These are phyloP conservation scores for Metschnikowia baotianmanensis DNA, from an alignment of 805 yeast species.

Conservation along the genomic window DNA sequence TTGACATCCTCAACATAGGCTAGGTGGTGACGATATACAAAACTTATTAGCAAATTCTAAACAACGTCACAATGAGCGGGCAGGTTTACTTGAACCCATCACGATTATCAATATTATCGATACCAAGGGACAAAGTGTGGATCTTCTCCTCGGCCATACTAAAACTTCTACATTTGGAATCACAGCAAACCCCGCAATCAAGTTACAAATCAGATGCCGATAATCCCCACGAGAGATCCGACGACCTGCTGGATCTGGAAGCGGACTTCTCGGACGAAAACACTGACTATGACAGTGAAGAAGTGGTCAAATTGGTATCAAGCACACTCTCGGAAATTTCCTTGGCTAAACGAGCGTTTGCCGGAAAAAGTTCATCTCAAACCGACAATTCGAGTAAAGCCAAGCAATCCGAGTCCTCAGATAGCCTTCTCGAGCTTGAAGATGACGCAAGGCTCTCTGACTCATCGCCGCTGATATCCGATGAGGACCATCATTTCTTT, in stretches of 20 bases:
- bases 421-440: constrained; percentile 3
- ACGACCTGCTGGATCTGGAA: constrained; percentile 6
- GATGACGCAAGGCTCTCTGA: constrained; percentile 7
- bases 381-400: constrained; percentile 33
- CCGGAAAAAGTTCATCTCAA: constrained; percentile 7
- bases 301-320: not conserved
- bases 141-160: constrained; percentile 51
- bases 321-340: constrained; percentile 6
- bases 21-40: too few relatives aligned
- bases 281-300: constrained; percentile 6
- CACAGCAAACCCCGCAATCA: constrained; percentile 17
- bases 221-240: not conserved
- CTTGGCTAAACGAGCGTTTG: not conserved
- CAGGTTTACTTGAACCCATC: constrained; percentile 50
- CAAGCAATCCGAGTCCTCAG: constrained; percentile 10
- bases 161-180: constrained; percentile 41
- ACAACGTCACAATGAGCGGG: constrained; percentile 33
- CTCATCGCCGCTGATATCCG: not conserved
- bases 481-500: constrained; percentile 47
- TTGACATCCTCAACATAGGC: too few relatives aligned
- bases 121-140: constrained; percentile 53
- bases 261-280: constrained; percentile 3
- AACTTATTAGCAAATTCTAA: not conserved
- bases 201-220: constrained; percentile 5
- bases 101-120: constrained; percentile 48